Conservation (phyloP, 2,329 filamentous ascomycete species). For the Fusarium sp. region DNA sequence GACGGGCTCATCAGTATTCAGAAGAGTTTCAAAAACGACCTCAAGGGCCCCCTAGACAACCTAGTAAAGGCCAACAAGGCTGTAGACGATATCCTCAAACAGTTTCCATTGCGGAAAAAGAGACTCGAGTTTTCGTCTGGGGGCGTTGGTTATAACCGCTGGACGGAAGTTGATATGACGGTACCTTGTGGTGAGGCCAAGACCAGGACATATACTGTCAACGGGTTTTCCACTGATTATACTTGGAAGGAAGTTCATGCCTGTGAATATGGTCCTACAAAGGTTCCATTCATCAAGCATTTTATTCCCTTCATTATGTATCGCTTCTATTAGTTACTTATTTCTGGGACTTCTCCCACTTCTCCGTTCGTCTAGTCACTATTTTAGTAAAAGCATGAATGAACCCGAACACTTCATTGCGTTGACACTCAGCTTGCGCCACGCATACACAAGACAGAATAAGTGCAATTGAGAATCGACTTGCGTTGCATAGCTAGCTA, state of each 20-base stretch:
- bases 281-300: constrained; percentile 16
- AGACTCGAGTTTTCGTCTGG: constrained; percentile 16
- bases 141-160: constrained; percentile 7
- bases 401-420: no score
- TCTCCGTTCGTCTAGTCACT: no score
- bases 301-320: constrained; percentile 24
- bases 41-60: constrained; percentile 14
- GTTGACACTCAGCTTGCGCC: no score
- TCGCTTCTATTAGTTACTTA: constrained; percentile 2
- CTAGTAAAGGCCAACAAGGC: constrained; percentile 25
- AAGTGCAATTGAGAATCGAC: no score
- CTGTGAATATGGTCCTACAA: constrained; percentile 20
- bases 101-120: constrained; percentile 22
- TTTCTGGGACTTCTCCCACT: no score
- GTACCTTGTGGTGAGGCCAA: constrained; percentile 16
- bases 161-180: constrained; percentile 14
- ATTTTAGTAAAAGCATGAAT: no score
- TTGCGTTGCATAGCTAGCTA: no score
- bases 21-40: constrained; percentile 19
- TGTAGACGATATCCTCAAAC: constrained; percentile 7
- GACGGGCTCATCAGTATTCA: constrained; percentile 23
- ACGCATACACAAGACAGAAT: no score
- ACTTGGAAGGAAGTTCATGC: neutral
- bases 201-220: neutral
- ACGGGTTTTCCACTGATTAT: neutral